phyloP scores from a whole-genome alignment of 495 filamentous ascomycete genomes.

The Trichoderma parareesei region DNA sequence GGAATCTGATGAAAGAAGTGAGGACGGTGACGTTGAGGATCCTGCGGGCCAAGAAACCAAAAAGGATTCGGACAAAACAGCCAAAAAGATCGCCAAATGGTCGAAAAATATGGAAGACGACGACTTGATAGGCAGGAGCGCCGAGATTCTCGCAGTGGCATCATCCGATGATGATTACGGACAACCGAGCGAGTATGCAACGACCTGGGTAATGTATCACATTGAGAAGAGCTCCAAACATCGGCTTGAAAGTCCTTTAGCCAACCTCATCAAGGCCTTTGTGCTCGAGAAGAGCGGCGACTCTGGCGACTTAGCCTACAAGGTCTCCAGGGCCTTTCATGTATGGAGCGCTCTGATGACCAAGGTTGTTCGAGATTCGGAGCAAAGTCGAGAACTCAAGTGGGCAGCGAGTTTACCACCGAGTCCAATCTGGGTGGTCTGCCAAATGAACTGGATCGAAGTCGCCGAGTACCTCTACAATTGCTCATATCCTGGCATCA shows the following conservation, averaged over 20 bases:
- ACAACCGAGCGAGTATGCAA: not conserved
- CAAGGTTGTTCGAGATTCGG: not conserved
- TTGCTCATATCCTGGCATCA: not conserved
- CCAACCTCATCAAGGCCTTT: not conserved
- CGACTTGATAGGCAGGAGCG: not conserved
- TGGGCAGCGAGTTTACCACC: not conserved
- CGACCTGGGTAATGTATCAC: not conserved
- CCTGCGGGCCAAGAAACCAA: not conserved
- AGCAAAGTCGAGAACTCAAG: not conserved
- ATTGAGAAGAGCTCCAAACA: not conserved
- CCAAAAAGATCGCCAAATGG: not conserved
- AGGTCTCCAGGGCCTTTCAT: not conserved
- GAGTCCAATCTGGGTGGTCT: constrained; percentile 5
- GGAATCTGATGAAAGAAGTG: no score
- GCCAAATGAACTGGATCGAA: constrained; percentile 5
- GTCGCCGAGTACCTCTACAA: constrained; percentile 9
- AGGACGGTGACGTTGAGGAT: not conserved
- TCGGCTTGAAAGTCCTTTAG: not conserved
- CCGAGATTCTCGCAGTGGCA: not conserved
- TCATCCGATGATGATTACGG: constrained; percentile 5
- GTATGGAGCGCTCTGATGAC: not conserved
- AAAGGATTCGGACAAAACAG: not conserved
- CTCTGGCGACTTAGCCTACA: not conserved
- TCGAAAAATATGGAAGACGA: not conserved
- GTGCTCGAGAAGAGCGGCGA: not conserved